These are phyloP conservation scores for Blastobotrys indianensis DNA, from an alignment of 1,139 yeast species.

Conservation along the genomic window DNA sequence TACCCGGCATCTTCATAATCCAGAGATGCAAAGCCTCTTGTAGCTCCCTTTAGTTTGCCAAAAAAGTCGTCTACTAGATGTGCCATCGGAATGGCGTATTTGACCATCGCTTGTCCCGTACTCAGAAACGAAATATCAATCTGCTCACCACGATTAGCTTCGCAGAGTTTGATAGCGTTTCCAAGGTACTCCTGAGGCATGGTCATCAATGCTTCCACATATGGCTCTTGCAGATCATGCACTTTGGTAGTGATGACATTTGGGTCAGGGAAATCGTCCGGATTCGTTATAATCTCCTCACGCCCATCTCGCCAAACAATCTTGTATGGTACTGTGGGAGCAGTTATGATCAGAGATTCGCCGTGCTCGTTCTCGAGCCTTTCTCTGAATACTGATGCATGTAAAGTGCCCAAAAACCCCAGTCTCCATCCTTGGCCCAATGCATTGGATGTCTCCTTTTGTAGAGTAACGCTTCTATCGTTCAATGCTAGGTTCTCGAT, in stretches of 20 bases:
- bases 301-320: slow-evolving; percentile 57
- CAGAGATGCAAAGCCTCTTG: slow-evolving; percentile 88
- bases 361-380: slow-evolving; percentile 91
- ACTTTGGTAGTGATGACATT: slow-evolving; percentile 40
- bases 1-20: slow-evolving; percentile 96
- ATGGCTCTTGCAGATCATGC: slow-evolving; percentile 70
- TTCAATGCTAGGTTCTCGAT: slow-evolving; percentile 82
- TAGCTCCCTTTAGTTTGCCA: slow-evolving; percentile 83
- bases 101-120: slow-evolving; percentile 75
- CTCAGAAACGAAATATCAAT: slow-evolving; percentile 70
- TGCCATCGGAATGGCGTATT: slow-evolving; percentile 77
- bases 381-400: slow-evolving; percentile 91
- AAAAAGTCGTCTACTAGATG: slow-evolving; percentile 92
- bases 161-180: slow-evolving; percentile 77
- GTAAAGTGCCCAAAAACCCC: slow-evolving; percentile 90
- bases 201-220: slow-evolving; percentile 84
- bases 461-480: slow-evolving; percentile 85
- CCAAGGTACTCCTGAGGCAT: slow-evolving; percentile 89
- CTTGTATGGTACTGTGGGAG: slow-evolving; percentile 93
- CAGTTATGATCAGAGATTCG: slow-evolving; percentile 83
- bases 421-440: slow-evolving; percentile 97
- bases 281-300: slow-evolving; percentile 69
- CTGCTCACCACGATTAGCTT: slow-evolving; percentile 76
- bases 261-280: slow-evolving; percentile 81
- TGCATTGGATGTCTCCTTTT: slow-evolving; percentile 89